phyloP scores from a whole-genome alignment of 2,329 filamentous ascomycete genomes.

The Coniochaeta hoffmannii region DNA sequence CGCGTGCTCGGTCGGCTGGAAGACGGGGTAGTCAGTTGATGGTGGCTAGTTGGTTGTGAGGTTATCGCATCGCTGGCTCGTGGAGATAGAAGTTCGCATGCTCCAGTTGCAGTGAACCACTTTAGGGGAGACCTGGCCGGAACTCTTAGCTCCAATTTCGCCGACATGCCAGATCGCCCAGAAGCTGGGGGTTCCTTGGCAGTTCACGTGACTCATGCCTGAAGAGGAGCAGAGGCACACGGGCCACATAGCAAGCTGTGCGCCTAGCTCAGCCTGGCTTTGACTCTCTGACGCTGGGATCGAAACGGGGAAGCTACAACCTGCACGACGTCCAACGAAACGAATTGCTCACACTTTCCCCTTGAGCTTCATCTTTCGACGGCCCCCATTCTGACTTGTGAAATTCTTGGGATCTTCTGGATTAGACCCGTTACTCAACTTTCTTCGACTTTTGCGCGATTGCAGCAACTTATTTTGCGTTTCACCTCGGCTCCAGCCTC shows the following conservation, averaged over 20 bases:
- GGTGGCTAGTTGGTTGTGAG: neutral
- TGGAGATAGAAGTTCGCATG: neutral
- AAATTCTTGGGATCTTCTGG: neutral
- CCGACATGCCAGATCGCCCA: slow-evolving; percentile 1
- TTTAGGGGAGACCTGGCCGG: slow-evolving; percentile 1
- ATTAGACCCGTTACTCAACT: neutral
- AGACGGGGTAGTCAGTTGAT: neutral
- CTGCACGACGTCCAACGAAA: neutral
- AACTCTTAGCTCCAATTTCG: slow-evolving; percentile 1
- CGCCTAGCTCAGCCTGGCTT: neutral
- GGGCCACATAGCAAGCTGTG: neutral
- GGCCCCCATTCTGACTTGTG: neutral
- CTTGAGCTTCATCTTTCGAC: neutral
- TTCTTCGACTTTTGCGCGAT: neutral
- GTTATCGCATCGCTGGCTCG: neutral
- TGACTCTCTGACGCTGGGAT: neutral
- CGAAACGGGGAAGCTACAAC: slow-evolving; percentile 1
- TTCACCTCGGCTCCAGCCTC: neutral
- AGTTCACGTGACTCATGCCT: neutral
- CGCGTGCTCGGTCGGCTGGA: neutral
- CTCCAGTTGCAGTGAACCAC: neutral
- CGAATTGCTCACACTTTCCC: neutral
- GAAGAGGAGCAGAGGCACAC: neutral
- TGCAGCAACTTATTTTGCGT: neutral
- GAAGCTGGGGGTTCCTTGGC: neutral